Conservation (phyloP, 139 green algal species). For the Helicosporidium sp. region DNA sequence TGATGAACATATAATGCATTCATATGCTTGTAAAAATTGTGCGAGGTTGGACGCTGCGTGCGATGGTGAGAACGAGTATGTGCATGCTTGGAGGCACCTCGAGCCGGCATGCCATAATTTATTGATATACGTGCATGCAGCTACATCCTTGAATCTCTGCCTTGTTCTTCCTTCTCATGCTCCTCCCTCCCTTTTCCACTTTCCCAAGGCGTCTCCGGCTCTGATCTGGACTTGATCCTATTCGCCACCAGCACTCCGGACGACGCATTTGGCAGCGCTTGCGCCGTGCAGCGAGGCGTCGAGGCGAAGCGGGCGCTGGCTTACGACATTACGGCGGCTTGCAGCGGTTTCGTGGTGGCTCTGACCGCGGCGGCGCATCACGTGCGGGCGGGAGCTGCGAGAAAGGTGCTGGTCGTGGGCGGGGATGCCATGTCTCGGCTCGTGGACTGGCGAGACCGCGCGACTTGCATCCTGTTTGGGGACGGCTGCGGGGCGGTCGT, state of each 20-base stretch:
- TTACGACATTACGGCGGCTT: constrained; percentile 93
- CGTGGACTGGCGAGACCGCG: constrained; percentile 80
- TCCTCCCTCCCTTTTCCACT: too few relatives aligned
- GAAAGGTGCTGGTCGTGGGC: constrained; percentile 78
- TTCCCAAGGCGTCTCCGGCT: constrained; percentile 10
- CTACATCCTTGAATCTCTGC: too few relatives aligned
- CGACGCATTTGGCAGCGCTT: constrained; percentile 83
- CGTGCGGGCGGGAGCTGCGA: constrained; percentile 52
- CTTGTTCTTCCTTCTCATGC: too few relatives aligned
- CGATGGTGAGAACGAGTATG: too few relatives aligned
- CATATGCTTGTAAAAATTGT: too few relatives aligned
- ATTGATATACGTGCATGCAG: too few relatives aligned
- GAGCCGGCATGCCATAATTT: too few relatives aligned
- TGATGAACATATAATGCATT: too few relatives aligned
- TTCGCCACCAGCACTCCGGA: constrained; percentile 85
- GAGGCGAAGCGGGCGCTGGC: constrained; percentile 65
- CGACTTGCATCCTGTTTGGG: constrained; percentile 95
- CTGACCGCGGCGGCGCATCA: constrained; percentile 70
- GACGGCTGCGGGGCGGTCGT: constrained; percentile 82
- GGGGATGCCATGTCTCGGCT: constrained; percentile 77
- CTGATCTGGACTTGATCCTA: constrained; percentile 79
- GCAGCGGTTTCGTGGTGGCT: constrained; percentile 87
- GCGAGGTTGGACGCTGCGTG: too few relatives aligned
- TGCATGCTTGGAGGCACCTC: too few relatives aligned
- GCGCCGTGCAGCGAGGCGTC: constrained; percentile 51